Base-by-base conservation (phyloP, 2,329 filamentous ascomycete genomes). In the Diaporthe citrichinensis region DNA sequence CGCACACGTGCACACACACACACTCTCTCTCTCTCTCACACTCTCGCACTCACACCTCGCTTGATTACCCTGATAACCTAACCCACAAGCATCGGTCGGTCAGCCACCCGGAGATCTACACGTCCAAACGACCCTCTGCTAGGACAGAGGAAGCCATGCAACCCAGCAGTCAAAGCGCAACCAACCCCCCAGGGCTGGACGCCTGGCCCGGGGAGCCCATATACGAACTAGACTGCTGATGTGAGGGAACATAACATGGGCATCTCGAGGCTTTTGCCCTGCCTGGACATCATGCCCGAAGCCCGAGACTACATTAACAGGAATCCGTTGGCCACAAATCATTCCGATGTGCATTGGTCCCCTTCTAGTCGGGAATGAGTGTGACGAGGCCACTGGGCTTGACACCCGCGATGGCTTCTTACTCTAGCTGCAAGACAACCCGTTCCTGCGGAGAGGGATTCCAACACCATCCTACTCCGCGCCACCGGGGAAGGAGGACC, bases 141-240 rank as follows among this genome's bases (percentile, higher is more conserved):
- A 31, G 0, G 28, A 46, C 28, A 36, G 12, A 62, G n/a, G 12
- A 25, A 20, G 44, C 62, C 28, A 67, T 67, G 62, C 62, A 51
- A 67, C 62, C 62, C 62, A 51, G 62, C 44, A 67, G 62, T 67
- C 62, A 67, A 67, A 67, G 62, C 62, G 44, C 44, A 51, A 20
- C n/a, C n/a, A n/a, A 4, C 0, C 44, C 41, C 25, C 25, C 41
- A 65, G 25, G 39, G n/a, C 59, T 31, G 14, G 14, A 31, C 39
- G n/a, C 39, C 25, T 15, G 17, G 10, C 39, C 59, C 59, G 31
- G 31, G 31, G 31, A 8, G 39, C 25, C 41, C 41, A 4, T 23
- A 41, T 49, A 17, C 39, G 25, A 4, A 31, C n/a, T 39, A 17
- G 53, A 15, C n/a, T 55, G 4, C 28, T 36, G 10, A 31, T 23